Percentiles rank a stretch among this genome's conserved stretches.
Conservation (phyloP, 148 eudicot genomes). For the Simmondsia chinensis region DNA sequence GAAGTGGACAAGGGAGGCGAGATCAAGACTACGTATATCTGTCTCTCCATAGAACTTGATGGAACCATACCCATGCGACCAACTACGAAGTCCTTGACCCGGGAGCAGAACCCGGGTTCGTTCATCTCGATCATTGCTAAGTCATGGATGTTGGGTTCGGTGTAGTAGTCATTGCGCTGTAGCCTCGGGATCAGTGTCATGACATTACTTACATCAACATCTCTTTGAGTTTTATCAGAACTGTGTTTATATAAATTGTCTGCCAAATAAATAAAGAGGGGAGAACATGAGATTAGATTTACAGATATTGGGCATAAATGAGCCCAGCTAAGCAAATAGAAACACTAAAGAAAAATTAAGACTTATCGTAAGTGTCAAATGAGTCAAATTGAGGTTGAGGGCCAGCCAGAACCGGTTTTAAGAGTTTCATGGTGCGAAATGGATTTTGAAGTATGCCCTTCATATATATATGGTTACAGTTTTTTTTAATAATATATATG, state of each 20-base stretch:
- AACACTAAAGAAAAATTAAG: too few relatives aligned
- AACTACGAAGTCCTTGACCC: constrained; percentile 60
- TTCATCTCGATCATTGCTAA: constrained; percentile 31
- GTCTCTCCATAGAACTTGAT: constrained; percentile 61
- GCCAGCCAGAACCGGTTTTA: too few relatives aligned
- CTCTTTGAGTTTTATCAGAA: constrained; percentile 1
- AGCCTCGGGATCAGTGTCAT: constrained; percentile 42
- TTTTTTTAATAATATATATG: too few relatives aligned
- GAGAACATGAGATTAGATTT: too few relatives aligned
- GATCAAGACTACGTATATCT: constrained; percentile 43
- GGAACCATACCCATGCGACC: constrained; percentile 62
- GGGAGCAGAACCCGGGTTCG: constrained; percentile 45
- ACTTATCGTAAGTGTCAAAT: too few relatives aligned
- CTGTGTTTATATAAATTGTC: neutral
- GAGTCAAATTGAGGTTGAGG: too few relatives aligned
- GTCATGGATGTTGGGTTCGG: constrained; percentile 38
- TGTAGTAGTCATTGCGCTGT: constrained; percentile 35
- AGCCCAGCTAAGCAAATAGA: too few relatives aligned
- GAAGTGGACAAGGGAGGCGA: constrained; percentile 40
- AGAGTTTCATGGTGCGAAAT: neutral
- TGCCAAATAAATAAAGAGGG: neutral
- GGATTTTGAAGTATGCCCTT: neutral
- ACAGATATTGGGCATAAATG: too few relatives aligned
- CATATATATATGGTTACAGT: too few relatives aligned
- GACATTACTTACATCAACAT: too few relatives aligned